A percentile compares a stretch with the other conserved stretches of the same genome.
phyloP scores from a whole-genome alignment of 495 filamentous ascomycete species.

The Trichoderma reesei region DNA sequence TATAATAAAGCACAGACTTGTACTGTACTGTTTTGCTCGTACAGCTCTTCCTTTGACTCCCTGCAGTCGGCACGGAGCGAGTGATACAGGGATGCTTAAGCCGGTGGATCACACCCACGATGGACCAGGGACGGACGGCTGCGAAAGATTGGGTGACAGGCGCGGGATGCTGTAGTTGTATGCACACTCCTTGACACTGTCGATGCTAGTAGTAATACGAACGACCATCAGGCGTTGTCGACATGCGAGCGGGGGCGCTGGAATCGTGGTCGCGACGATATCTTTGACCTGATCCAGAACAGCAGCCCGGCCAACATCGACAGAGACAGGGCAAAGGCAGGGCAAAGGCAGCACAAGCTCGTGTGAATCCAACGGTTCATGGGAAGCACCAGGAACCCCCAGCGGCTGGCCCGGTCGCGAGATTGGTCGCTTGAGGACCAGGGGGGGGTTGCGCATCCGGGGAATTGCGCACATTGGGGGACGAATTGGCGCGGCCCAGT shows the following conservation, averaged over 20 bases:
- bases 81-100: constrained; percentile 1
- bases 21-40: no score
- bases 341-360: not conserved
- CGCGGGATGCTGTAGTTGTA: no score
- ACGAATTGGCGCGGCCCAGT: constrained; percentile 5
- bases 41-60: not conserved
- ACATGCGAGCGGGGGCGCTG: not conserved
- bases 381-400: not conserved
- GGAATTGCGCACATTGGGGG: not conserved
- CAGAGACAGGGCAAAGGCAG: not conserved
- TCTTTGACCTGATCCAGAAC: no score
- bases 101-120: constrained; percentile 1
- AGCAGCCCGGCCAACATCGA: no score
- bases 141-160: not conserved
- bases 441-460: not conserved
- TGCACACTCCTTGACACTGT: no score
- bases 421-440: not conserved
- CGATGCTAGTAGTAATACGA: not conserved
- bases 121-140: not conserved
- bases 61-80: not conserved
- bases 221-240: constrained; percentile 1
- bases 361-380: not conserved
- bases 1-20: constrained; percentile 2
- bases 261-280: not conserved
- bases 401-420: constrained; percentile 4